Conservation (phyloP, 352 stramenopile genomes). For the Pilasporangium apinafurcum region DNA sequence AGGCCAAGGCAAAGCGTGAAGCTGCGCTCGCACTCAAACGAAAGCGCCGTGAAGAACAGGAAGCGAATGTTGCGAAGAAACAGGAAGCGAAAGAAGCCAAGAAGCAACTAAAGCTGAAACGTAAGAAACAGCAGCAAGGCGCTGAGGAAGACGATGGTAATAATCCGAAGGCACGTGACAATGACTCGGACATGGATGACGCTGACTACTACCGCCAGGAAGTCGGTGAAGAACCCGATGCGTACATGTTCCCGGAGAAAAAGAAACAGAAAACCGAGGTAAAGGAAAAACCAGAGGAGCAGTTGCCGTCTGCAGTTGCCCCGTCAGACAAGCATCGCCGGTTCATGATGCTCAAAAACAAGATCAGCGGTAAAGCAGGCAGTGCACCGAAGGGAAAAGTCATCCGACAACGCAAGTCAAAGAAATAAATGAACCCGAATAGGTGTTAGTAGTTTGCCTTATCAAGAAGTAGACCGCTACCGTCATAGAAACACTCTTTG, state of each 20-base stretch:
- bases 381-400: conserved; percentile 42
- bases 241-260: conserved; percentile 70
- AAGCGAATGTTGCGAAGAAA: conserved; percentile 87
- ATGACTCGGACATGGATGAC: conserved; percentile 69
- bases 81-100: conserved; percentile 73
- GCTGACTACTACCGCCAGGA: conserved; percentile 81
- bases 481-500: conserved; percentile 1
- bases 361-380: no score
- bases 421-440: conserved; percentile 22
- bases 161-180: conserved; percentile 13
- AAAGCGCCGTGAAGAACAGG: conserved; percentile 84
- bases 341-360: conserved; percentile 32
- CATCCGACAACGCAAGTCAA: conserved; percentile 46
- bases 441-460: no score
- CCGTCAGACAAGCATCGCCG: conserved; percentile 60
- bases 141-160: conserved; percentile 36
- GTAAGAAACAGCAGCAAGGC: conserved; percentile 49
- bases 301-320: conserved; percentile 55
- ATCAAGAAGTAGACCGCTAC: background rate
- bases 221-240: conserved; percentile 72
- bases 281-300: conserved; percentile 16
- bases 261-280: conserved; percentile 44
- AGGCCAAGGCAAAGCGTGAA: conserved; percentile 77
- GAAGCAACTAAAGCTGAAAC: conserved; percentile 64
- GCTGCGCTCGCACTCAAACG: conserved; percentile 65